A percentile compares a stretch with the other conserved stretches of the same genome.
These are phyloP conservation scores for Litsea cubeba DNA, from an alignment of 164 flowering plant genomes.

Conservation along the genomic window DNA sequence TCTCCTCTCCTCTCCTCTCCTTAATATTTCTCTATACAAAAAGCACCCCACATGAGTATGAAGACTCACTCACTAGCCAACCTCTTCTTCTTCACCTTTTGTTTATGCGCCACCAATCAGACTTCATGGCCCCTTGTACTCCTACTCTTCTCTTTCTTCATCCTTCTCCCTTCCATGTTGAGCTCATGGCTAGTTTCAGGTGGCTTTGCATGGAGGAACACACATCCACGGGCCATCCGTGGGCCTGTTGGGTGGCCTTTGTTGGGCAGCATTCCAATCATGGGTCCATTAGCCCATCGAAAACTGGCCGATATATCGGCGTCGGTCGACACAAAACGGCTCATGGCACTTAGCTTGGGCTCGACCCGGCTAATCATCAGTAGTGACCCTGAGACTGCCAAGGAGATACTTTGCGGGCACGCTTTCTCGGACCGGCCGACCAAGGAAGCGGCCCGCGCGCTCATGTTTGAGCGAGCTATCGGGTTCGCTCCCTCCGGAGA, in stretches of 20 bases:
- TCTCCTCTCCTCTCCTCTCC: not conserved
- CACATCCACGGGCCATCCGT: conserved; percentile 17
- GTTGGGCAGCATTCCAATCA: conserved; percentile 40
- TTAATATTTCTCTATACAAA: not conserved
- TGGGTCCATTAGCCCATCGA: conserved; percentile 57
- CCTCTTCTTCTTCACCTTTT: conserved; percentile 24
- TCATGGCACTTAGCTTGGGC: conserved; percentile 77
- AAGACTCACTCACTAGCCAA: conserved; percentile 19
- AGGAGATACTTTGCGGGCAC: conserved; percentile 52
- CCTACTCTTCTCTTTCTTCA: conserved; percentile 15
- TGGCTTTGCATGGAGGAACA: conserved; percentile 52
- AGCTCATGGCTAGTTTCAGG: conserved; percentile 54
- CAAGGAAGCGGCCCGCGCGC: conserved; percentile 52
- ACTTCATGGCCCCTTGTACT: conserved; percentile 22
- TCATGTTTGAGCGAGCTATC: conserved; percentile 86
- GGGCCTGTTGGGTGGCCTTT: conserved; percentile 65
- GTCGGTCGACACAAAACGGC: conserved; percentile 35
- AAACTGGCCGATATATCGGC: conserved; percentile 40
- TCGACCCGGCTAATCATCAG: conserved; percentile 51
- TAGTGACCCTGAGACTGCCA: conserved; percentile 78
- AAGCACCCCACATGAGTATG: conserved; percentile 14
- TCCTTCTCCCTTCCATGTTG: conserved; percentile 22
- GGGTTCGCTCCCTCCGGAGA: conserved; percentile 81
- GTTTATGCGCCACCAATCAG: conserved; percentile 16
- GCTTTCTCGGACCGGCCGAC: conserved; percentile 75